Base-by-base conservation (phyloP, 805 yeast genomes). In the Suhomyces sp. region DNA sequence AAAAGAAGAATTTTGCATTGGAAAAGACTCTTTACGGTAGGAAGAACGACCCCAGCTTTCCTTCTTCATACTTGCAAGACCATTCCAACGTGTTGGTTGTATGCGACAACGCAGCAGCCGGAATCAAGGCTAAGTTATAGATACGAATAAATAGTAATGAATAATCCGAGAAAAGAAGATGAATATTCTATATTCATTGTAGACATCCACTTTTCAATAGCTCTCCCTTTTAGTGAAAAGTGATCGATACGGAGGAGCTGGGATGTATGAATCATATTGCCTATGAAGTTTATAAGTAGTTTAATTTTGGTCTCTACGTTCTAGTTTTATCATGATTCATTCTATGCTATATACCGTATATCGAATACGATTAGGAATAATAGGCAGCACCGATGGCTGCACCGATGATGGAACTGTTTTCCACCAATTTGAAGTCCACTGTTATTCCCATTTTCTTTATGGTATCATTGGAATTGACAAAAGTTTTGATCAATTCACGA, bases 371-470 rank as follows among this genome's bases (percentile, higher is more conserved):
- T 44, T 31, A 46, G n/a, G 47, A 33, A 41, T 55, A 57, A 48
- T 56, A 57, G 23, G 78, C 78, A 19, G 84, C 83, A 15, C 82
- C 81, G 44, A 81, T 76, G 10, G 82, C 85, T 26, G 84, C 82
- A 4, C 86, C 86, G 29, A 80, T 66, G 7, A 81, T 68, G 13
- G 81, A 75, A 50, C 82, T 78, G 56, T 81, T 71, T 15, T 73
- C 76, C 26, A 80, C 66, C 44, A 71, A 67, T 50, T 64, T 68
- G 48, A 81, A 69, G 22, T 67, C 67, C 13, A 80, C 68, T n/a
- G 55, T 50, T 6, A 69, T 66, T 9, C 74, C 68, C 53, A 68
- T 60, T 2, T 60, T 50, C 26, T 55, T 51, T 4, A 63, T 59
- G 13, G 59, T 63, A 4, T 62, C 64, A 57, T 69, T 59, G 35